phyloP scores from a whole-genome alignment of 1,284 basidiomycete species.

The Chalciporus sp. region DNA sequence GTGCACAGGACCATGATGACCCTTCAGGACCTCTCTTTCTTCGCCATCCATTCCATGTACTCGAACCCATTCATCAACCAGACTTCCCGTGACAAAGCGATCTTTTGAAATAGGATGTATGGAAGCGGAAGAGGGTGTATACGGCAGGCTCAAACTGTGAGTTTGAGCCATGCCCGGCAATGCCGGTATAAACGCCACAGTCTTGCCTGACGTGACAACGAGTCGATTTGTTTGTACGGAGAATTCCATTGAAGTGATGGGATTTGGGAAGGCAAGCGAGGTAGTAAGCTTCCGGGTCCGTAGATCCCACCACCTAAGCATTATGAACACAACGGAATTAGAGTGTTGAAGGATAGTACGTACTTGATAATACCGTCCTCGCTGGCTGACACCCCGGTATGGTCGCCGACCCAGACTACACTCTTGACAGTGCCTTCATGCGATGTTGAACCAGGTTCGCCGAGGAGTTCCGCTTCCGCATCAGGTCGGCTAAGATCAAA shows the following conservation, averaged over 20 bases:
- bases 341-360: conserved; percentile 29
- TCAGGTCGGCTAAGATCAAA: conserved; percentile 89
- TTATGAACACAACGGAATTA: conserved; percentile 11
- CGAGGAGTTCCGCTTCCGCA: conserved; percentile 82
- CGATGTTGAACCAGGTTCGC: conserved; percentile 57
- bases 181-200: conserved; percentile 84
- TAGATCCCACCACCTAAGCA: conserved; percentile 92
- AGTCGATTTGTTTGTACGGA: conserved; percentile 84
- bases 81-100: conserved; percentile 91
- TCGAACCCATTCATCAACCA: conserved; percentile 93
- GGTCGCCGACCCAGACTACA: conserved; percentile 89
- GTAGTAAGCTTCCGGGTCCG: conserved; percentile 75
- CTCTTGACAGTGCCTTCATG: conserved; percentile 93
- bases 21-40: conserved; percentile 92
- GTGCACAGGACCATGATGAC: conserved; percentile 97
- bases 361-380: conserved; percentile 93
- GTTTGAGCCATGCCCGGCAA: conserved; percentile 57
- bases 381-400: conserved; percentile 85
- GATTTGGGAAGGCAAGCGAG: conserved; percentile 72
- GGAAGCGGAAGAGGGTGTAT: conserved; percentile 88
- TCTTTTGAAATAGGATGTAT: conserved; percentile 89
- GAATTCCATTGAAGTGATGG: conserved; percentile 94
- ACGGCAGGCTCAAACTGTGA: conserved; percentile 73
- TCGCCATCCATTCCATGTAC: conserved; percentile 90
- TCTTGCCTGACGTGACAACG: conserved; percentile 89